Percentiles rank a stretch among this genome's conserved stretches.
phyloP scores from a whole-genome alignment of 78 protist species.

The Abeoforma whisleri region DNA sequence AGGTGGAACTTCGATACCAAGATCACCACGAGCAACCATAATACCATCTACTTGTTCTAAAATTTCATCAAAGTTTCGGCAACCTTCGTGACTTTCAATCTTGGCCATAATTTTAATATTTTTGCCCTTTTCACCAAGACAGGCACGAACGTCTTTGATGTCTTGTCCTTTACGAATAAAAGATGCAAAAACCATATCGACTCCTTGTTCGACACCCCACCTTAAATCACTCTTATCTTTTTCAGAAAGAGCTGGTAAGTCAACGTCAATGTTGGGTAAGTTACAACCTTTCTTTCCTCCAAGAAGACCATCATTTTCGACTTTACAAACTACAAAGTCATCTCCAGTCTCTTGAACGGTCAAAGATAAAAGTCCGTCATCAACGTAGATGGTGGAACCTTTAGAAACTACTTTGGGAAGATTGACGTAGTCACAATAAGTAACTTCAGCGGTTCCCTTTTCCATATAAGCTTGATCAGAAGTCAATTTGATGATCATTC shows the following conservation, averaged over 20 bases:
- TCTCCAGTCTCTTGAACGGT: conserved; percentile 19
- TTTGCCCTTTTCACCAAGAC: conserved; percentile 45
- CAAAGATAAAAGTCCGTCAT: conserved; percentile 61
- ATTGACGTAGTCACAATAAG: conserved; percentile 40
- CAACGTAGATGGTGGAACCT: conserved; percentile 45
- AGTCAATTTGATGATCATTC: conserved; percentile 2
- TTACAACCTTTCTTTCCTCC: conserved; percentile 64
- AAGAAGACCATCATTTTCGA: conserved; percentile 56
- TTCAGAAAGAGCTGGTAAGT: conserved; percentile 65
- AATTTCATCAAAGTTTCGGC: conserved; percentile 65
- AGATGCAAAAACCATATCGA: conserved; percentile 73
- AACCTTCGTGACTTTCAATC: conserved; percentile 78
- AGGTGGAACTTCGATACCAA: conserved; percentile 75
- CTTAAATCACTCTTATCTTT: conserved; percentile 63
- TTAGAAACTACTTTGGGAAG: conserved; percentile 25
- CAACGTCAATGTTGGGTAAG: conserved; percentile 61
- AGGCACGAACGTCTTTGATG: conserved; percentile 43
- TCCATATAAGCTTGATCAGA: not conserved
- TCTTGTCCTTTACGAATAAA: conserved; percentile 61
- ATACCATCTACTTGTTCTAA: conserved; percentile 68
- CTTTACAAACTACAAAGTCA: conserved; percentile 6
- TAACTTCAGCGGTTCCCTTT: not conserved
- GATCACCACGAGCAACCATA: conserved; percentile 94
- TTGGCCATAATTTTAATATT: conserved; percentile 67
- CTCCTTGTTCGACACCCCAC: conserved; percentile 47